These are phyloP conservation scores for Endoconidiophora polonica DNA, from an alignment of 2,329 filamentous ascomycete species.

Conservation along the genomic window DNA sequence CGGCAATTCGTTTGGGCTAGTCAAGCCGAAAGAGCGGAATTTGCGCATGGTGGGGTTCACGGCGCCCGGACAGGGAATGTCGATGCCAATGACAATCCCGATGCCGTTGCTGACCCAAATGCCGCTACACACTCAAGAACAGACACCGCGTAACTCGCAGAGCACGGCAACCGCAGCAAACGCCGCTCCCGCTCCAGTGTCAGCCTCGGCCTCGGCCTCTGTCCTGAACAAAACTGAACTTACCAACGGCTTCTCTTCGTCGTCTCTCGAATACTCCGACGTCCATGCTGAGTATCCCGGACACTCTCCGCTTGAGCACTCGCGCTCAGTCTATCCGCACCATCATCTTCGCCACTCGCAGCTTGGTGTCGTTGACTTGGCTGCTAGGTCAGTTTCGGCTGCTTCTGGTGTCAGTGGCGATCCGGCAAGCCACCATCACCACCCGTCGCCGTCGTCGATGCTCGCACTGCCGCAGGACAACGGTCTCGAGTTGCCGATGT, in stretches of 20 bases:
- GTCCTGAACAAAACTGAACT: not conserved
- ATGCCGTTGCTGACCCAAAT: not conserved
- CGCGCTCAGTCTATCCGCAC: not conserved
- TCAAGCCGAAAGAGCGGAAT: conserved; percentile 12
- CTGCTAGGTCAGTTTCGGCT: no score
- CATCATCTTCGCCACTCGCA: not conserved
- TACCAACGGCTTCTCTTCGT: not conserved
- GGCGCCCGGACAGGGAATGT: not conserved
- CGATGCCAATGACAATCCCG: not conserved
- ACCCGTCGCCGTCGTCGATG: not conserved
- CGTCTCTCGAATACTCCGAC: not conserved
- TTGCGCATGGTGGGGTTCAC: not conserved
- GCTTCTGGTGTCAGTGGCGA: no score
- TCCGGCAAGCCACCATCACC: not conserved
- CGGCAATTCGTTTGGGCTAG: conserved; percentile 28
- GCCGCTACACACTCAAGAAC: no score
- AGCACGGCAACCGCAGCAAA: no score
- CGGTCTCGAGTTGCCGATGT: conserved; percentile 56
- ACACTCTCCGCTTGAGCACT: conserved; percentile 4
- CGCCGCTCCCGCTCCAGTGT: no score
- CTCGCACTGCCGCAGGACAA: not conserved
- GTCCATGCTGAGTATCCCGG: conserved; percentile 8
- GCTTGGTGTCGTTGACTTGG: no score
- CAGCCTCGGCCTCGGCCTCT: no score
- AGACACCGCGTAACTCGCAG: no score